Evolutionary conservation across 2,329 filamentous ascomycete species (phyloP).

Genomic region (Fusarium foetens): DNA sequence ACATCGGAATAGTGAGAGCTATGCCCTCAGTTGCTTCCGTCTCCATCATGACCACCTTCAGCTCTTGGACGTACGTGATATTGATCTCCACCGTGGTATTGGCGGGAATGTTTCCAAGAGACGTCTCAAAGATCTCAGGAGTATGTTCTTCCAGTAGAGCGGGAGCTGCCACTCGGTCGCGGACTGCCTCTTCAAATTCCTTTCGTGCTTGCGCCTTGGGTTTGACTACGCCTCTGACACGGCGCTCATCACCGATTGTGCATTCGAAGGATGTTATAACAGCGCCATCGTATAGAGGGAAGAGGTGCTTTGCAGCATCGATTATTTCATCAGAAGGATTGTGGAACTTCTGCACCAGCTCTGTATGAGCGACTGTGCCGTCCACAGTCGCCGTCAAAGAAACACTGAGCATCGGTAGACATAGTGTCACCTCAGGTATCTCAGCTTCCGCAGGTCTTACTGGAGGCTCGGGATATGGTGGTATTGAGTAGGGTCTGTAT

Average conservation of each 20-base stretch:
- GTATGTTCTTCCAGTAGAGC: background rate
- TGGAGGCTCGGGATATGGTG: fast-evolving
- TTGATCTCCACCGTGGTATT: fast-evolving
- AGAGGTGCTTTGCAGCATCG: fast-evolving
- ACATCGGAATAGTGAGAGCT: background rate
- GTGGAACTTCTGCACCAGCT: fast-evolving
- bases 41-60: background rate
- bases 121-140: background rate
- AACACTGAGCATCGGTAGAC: background rate
- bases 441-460: fast-evolving
- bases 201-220: fast-evolving
- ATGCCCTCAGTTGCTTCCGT: fast-evolving
- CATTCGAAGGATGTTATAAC: background rate
- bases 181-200: background rate
- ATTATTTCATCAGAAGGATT: background rate
- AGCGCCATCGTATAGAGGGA: background rate
- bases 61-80: background rate
- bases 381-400: background rate
- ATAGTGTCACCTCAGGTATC: background rate
- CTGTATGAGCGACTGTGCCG: background rate
- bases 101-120: background rate
- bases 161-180: fast-evolving
- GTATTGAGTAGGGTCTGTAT: fast-evolving
- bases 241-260: background rate
- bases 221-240: background rate